Percentiles rank a stretch among this genome's conserved stretches.
phyloP scores from a whole-genome alignment of 208 protist species.

The Balamuthia mandrillaris region DNA sequence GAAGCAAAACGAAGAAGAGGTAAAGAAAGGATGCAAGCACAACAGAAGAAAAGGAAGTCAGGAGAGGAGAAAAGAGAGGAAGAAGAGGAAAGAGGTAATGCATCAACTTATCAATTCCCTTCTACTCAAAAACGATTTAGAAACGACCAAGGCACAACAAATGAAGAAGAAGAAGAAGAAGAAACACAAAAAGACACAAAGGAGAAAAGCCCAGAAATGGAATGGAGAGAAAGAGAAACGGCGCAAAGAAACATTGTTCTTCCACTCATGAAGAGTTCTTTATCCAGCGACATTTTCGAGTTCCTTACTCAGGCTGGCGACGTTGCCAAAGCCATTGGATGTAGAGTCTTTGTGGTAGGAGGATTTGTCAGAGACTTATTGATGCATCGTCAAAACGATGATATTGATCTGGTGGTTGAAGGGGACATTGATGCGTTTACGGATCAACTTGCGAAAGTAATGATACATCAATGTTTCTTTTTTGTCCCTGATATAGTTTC shows the following conservation, averaged over 20 bases:
- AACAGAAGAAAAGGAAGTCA: neutral
- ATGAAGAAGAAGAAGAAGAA: too few species aligned
- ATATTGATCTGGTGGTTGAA: slow-evolving; percentile 29
- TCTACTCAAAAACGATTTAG: too few species aligned
- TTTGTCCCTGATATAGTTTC: neutral
- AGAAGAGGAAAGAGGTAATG: too few species aligned
- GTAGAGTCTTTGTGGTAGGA: slow-evolving; percentile 13
- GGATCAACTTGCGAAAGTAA: neutral
- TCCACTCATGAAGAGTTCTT: neutral
- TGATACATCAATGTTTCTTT: neutral
- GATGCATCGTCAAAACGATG: neutral
- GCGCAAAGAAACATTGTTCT: neutral
- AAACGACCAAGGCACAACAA: too few species aligned
- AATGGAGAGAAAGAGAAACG: neutral
- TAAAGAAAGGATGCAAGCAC: neutral
- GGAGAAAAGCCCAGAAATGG: neutral
- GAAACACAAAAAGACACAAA: neutral
- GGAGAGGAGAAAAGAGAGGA: too few species aligned
- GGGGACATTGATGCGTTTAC: neutral
- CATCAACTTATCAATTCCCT: too few species aligned
- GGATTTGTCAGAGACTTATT: slow-evolving; percentile 32
- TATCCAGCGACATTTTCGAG: neutral
- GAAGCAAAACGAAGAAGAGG: neutral
- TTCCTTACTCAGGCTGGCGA: neutral
- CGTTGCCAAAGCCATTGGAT: neutral